Base-by-base conservation (phyloP, 1,284 basidiomycete genomes). In the Sanghuangporus weigelae region DNA sequence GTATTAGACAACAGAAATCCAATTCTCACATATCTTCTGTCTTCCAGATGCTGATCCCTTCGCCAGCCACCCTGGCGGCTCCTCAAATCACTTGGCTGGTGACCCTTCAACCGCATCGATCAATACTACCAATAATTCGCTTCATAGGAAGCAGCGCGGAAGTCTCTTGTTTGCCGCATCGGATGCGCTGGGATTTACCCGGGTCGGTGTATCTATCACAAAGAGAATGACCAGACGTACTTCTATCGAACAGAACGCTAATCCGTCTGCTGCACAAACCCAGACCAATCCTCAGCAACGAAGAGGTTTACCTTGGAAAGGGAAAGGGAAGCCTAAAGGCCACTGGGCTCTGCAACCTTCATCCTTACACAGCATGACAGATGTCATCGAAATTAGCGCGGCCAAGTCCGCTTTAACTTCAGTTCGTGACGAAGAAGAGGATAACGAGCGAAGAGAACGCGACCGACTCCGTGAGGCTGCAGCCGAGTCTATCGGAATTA, bases 351-450 rank as follows among this genome's bases (percentile, higher is more conserved):
- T 66, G 36, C 65, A 63, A 16, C 65, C 60, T 19, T 57, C 61
- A n/a, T 63, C 65, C 21, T 31, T 57, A 19, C 57, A 57, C 23
- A 56, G 56, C 39, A 60, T 60, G 12, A 58, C 64, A 39, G 87
- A 83, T 53, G 86, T 90, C 59, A 87, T 91, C 59, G 89, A 91
- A 71, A 90, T 91, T 50, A 81, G 76, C 57, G 85, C 85, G 10
- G 65, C 62, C 19, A 64, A 59, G 3, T 31, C 65, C 21, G 65
- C 62, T 12, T 49, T 40, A 10, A 36, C 35, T 19, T 57, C 65
- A 48, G 57, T 63, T 44, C 75, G 60, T 71, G 77, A 63, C 73
- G 64, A 68, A 12, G 64, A 69, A 42, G 69, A 68, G 3, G 79
- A 89, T 66, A 81, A 81, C 59, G 89, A 92, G 69, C 79, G 83